Evolutionary conservation across 2,329 filamentous ascomycete genomes (phyloP), one percentile per base, ranked within the genome.

Genomic region (Colletotrichum sp.): DNA sequence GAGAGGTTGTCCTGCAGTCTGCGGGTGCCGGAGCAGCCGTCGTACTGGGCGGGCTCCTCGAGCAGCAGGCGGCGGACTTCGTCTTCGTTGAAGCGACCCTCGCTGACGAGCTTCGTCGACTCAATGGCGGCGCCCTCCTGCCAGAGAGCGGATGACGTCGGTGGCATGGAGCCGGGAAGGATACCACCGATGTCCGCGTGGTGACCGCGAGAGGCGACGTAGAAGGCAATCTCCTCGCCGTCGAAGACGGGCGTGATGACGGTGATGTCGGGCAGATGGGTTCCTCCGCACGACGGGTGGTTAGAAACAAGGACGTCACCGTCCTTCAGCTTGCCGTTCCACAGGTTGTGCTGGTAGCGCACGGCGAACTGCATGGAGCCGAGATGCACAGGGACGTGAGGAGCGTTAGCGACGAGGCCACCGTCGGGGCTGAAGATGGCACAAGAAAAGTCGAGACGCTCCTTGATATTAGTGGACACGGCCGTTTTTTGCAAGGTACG

Each of bases 291-390:
- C 1, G 67, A 72, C 1, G 80, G 80, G 67, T 82, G 80, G 71
- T 82, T 96, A 0, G 93, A 93, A 3, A 95, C 92, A 10, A 96
- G 88, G 0, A 96, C 94, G 82, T 96, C 94, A 16, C 94, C 94
- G 43, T 89, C 91, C 79, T 93, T 93, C 66, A 96, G 84, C 78
- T 93, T 93, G 7, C 93, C 93, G 75, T 90, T 88, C 91, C 93
- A 95, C 60, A 94, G 93, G 73, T 92, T 75, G 86, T 71, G 93
- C 89, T 86, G 95, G 91, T 81, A 93, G 76, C 90, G 89, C 4
- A 96, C 93, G 26, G 93, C 94, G 39, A 93, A 94, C 21, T 92
- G 93, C 94, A 95, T 96, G 36, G 91, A 93, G n/a, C 94, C 94
- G 4, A 96, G 85, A 81, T 95, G 94, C 1, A 95, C 93, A 0